Evolutionary conservation across 306 rosid species (phyloP).

Genomic region (Corylus avellana): DNA sequence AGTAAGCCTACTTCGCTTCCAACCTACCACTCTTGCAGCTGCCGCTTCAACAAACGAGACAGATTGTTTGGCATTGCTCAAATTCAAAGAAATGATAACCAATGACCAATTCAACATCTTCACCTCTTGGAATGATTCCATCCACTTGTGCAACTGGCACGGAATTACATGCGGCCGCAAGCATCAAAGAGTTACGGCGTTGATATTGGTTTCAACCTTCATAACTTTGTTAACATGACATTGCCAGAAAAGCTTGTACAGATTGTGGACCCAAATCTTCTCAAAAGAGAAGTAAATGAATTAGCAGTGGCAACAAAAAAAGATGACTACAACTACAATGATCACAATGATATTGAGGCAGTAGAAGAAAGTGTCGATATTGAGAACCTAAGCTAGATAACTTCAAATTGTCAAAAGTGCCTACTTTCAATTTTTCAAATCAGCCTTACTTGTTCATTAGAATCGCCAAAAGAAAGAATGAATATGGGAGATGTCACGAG

Average conservation of each 20-base stretch:
- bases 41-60: background rate
- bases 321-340: background rate
- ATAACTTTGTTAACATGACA: conserved; percentile 19
- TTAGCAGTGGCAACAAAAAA: background rate
- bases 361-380: background rate
- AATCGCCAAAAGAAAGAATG: conserved; percentile 34
- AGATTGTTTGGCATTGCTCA: conserved; percentile 31
- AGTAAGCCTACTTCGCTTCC: no score
- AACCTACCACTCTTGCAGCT: no score
- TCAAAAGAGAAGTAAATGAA: conserved; percentile 14
- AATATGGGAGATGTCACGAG: conserved; percentile 25
- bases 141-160: conserved; percentile 39
- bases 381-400: conserved; percentile 2
- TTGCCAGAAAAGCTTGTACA: conserved; percentile 27
- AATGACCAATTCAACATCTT: conserved; percentile 19
- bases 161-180: conserved; percentile 40
- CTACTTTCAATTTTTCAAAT: conserved; percentile 11
- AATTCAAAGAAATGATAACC: conserved; percentile 31
- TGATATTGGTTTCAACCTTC: conserved; percentile 20
- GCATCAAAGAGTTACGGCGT: conserved; percentile 29
- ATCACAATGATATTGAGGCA: background rate
- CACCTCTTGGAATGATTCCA: conserved; percentile 41
- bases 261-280: conserved; percentile 35
- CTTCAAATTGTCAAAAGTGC: conserved; percentile 11
- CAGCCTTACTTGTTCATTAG: conserved; percentile 34